A percentile compares a stretch with the other conserved stretches of the same genome.
These are phyloP conservation scores for Gossypium thurberi DNA, from an alignment of 345 rosid species.

Conservation along the genomic window DNA sequence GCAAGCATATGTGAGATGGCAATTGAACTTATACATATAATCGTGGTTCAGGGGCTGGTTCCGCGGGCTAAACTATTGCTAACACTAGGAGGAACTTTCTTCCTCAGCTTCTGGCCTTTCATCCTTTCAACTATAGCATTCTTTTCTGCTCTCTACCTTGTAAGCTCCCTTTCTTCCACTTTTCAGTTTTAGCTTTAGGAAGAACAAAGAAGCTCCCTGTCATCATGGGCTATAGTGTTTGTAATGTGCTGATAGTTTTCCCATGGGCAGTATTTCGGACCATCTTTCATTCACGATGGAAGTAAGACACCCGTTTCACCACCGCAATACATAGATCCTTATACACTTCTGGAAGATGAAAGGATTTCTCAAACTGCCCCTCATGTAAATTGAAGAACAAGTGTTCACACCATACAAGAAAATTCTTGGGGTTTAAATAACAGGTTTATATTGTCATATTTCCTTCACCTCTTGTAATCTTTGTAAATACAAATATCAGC, in stretches of 20 bases:
- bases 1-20: neutral
- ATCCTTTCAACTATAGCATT: conserved; percentile 55
- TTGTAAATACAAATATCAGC: conserved; percentile 22
- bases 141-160: conserved; percentile 74
- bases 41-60: conserved; percentile 67
- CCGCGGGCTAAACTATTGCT: conserved; percentile 83
- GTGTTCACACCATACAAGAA: neutral
- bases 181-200: conserved; percentile 1
- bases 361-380: conserved; percentile 64
- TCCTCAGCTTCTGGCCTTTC: conserved; percentile 81
- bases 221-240: neutral
- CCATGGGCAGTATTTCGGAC: conserved; percentile 61
- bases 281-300: conserved; percentile 63
- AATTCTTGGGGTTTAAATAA: conserved; percentile 9
- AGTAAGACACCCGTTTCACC: conserved; percentile 33
- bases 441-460: conserved; percentile 14
- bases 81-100: conserved; percentile 85
- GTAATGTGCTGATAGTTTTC: conserved; percentile 2
- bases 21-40: neutral
- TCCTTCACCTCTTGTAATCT: conserved; percentile 1
- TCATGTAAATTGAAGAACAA: conserved; percentile 35
- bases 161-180: conserved; percentile 32
- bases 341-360: conserved; percentile 69
- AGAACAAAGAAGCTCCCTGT: neutral
- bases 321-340: conserved; percentile 63